phyloP scores from a whole-genome alignment of 495 filamentous ascomycete species.

The Podospora pseudoanserina region DNA sequence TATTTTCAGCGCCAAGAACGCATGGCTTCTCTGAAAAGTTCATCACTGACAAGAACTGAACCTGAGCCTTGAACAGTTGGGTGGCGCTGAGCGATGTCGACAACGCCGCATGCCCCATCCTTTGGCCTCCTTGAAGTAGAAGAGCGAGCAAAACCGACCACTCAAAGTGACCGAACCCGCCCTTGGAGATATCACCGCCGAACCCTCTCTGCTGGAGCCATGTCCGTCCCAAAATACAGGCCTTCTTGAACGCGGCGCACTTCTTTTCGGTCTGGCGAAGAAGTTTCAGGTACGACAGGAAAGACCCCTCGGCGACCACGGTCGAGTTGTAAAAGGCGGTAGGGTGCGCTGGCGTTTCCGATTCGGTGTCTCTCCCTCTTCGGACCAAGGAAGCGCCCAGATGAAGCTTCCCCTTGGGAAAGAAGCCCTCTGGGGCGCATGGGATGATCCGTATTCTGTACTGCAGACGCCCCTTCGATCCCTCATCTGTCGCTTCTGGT shows the following conservation, averaged over 20 bases:
- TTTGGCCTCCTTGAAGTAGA: conserved; percentile 70
- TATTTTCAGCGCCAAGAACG: conserved; percentile 41
- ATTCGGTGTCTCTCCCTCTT: conserved; percentile 37
- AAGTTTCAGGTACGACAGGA: conserved; percentile 67
- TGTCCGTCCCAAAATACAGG: conserved; percentile 76
- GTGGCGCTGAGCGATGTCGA: conserved; percentile 81
- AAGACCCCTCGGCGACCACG: conserved; percentile 70
- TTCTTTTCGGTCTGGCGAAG: conserved; percentile 61
- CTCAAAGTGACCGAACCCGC: conserved; percentile 92
- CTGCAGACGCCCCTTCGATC: conserved; percentile 29
- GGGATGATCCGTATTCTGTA: conserved; percentile 76
- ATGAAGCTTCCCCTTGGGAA: conserved; percentile 63
- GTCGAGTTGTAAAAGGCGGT: conserved; percentile 90
- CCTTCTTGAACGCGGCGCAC: conserved; percentile 71
- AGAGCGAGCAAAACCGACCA: conserved; percentile 78
- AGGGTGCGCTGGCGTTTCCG: conserved; percentile 40
- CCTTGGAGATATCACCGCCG: conserved; percentile 57
- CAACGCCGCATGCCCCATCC: conserved; percentile 64
- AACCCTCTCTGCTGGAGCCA: conserved; percentile 92
- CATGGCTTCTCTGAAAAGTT: conserved; percentile 65
- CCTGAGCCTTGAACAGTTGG: conserved; percentile 86
- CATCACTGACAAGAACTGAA: conserved; percentile 75
- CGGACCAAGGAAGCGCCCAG: conserved; percentile 71
- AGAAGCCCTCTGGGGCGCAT: conserved; percentile 60
- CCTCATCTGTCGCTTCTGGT: conserved; percentile 6